These are phyloP conservation scores for Nitzschia sp. DNA, from an alignment of 108 stramenopile genomes.

Conservation along the genomic window DNA sequence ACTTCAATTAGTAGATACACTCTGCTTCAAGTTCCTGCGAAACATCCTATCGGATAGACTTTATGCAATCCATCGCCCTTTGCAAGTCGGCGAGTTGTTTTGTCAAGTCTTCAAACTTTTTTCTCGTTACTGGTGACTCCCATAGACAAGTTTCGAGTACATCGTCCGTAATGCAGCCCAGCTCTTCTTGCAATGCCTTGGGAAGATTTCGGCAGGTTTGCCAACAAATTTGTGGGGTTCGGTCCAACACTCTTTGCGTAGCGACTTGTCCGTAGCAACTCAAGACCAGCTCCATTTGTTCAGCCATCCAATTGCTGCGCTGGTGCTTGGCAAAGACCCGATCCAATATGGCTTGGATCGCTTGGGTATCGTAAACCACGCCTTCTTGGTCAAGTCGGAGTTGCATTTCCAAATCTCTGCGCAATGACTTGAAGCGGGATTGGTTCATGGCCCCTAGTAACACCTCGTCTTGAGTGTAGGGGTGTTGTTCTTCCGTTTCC, in stretches of 20 bases:
- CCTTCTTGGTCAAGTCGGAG: conserved; percentile 40
- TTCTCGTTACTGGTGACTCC: conserved; percentile 19
- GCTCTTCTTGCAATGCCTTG: conserved; percentile 22
- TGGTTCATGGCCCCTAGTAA: conserved; percentile 56
- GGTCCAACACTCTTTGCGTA: conserved; percentile 67
- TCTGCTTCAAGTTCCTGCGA: too few species aligned
- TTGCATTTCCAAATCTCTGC: conserved; percentile 51
- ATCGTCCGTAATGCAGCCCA: conserved; percentile 36
- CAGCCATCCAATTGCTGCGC: conserved; percentile 60
- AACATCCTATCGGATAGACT: conserved; percentile 7
- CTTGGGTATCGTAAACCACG: conserved; percentile 40
- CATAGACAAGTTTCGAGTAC: conserved; percentile 25
- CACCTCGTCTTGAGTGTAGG: conserved; percentile 69
- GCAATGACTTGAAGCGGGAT: conserved; percentile 47
- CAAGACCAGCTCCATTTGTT: conserved; percentile 71
- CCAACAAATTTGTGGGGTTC: conserved; percentile 76
- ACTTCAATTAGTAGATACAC: too few species aligned
- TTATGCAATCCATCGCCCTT: conserved; percentile 26
- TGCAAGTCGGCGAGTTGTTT: conserved; percentile 33
- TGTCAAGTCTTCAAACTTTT: conserved; percentile 24
- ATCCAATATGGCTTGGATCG: conserved; percentile 49
- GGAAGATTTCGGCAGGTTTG: conserved; percentile 40
- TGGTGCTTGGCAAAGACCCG: conserved; percentile 57
- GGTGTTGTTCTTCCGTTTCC: conserved; percentile 51
- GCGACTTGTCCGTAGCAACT: conserved; percentile 64